Percentiles rank a stretch among this genome's conserved stretches.
phyloP scores from a whole-genome alignment of 2,329 filamentous ascomycete genomes.

The Trichophyton simii region DNA sequence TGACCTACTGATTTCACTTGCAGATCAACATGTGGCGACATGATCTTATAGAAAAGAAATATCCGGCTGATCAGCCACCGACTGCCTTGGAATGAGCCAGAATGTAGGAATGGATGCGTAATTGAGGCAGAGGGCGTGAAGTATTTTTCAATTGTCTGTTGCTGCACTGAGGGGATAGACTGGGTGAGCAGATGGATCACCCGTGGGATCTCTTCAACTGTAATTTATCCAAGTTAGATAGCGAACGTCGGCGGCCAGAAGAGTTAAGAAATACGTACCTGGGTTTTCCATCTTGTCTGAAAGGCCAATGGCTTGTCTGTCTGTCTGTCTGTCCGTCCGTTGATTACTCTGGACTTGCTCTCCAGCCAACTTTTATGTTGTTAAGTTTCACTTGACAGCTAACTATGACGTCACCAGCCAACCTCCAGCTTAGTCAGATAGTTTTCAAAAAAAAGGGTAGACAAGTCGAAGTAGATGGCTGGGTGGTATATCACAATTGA shows the following conservation, averaged over 20 bases:
- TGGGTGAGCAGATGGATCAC: conserved; percentile 59
- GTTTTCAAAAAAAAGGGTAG: too few relatives aligned
- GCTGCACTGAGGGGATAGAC: conserved; percentile 53
- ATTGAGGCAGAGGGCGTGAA: conserved; percentile 63
- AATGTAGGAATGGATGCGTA: conserved; percentile 64
- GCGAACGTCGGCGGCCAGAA: neutral
- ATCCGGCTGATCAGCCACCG: conserved; percentile 55
- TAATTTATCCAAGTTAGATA: neutral
- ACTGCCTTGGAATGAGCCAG: conserved; percentile 48
- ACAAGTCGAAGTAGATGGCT: too few relatives aligned
- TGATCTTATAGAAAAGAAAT: conserved; percentile 73
- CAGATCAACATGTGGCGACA: conserved; percentile 61
- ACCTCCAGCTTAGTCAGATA: too few relatives aligned
- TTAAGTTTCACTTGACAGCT: neutral
- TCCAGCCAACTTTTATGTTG: neutral
- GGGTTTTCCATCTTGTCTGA: conserved; percentile 14
- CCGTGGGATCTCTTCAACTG: conserved; percentile 47
- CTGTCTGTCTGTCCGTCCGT: neutral
- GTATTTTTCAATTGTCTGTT: conserved; percentile 53
- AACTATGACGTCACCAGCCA: too few relatives aligned
- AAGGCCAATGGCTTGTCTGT: neutral
- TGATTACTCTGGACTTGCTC: neutral
- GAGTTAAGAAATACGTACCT: conserved; percentile 10
- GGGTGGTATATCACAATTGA: too few relatives aligned
- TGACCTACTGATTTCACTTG: conserved; percentile 49